Conservation (phyloP, 106 monocot genomes). For the Acorus calamus region DNA sequence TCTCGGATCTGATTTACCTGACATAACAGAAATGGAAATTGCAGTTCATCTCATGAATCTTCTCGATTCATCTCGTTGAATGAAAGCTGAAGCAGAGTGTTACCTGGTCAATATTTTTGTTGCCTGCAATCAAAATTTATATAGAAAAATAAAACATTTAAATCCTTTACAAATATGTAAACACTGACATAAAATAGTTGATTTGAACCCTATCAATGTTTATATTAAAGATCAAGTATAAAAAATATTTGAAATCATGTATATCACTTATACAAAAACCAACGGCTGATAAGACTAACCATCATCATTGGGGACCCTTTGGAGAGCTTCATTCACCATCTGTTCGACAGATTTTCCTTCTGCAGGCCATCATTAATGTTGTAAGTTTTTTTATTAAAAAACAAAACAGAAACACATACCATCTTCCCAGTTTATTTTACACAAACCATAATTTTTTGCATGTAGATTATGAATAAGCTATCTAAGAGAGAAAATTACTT, state of each 20-base stretch:
- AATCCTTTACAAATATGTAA: not conserved
- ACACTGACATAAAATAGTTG: too few species aligned
- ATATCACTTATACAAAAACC: slow-evolving; percentile 1
- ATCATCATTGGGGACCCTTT: slow-evolving; percentile 63
- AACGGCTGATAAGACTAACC: slow-evolving; percentile 31
- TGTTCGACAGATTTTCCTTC: slow-evolving; percentile 92
- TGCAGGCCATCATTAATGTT: slow-evolving; percentile 24
- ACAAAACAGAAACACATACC: too few species aligned
- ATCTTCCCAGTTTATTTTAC: not conserved
- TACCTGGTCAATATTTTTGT: slow-evolving; percentile 97
- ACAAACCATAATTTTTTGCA: too few species aligned
- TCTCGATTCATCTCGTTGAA: too few species aligned
- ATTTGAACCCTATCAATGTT: too few species aligned
- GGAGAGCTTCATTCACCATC: slow-evolving; percentile 95
- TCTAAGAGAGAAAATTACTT: too few species aligned
- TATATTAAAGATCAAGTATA: too few species aligned
- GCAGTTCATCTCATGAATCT: not conserved
- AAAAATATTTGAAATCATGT: not conserved
- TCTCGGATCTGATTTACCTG: slow-evolving; percentile 80
- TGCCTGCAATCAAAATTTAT: slow-evolving; percentile 41
- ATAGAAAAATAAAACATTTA: slow-evolving; percentile 2
- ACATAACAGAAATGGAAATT: slow-evolving; percentile 9
- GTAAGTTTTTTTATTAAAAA: too few species aligned
- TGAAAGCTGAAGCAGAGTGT: not conserved
- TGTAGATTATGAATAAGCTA: too few species aligned